Base-by-base conservation (phyloP, 2,329 filamentous ascomycete genomes). In the Monilinia fructigena region DNA sequence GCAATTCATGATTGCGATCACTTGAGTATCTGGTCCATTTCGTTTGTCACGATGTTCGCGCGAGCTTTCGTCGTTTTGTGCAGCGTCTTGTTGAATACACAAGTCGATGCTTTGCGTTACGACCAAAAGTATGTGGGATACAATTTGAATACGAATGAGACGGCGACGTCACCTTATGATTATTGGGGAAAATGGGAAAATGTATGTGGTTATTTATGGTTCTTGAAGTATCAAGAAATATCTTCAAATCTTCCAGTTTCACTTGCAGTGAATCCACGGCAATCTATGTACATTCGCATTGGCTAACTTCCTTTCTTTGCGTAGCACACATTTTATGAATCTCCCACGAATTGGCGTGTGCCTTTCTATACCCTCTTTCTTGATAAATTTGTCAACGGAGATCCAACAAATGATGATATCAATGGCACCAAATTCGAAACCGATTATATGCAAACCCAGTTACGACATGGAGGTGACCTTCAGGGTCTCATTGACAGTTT, bases 361-460 rank as follows among this genome's bases (percentile, higher is more conserved):
- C 87, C 87, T 0, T 85, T 88, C 72, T 89, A 89, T 74, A 87
- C 85, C 11, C 77, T 89, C 55, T 87, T 88, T 73, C 76, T 88
- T 14, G 86, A 89, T 74, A 79, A 85, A 67, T 89, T 84, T 71
- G 85, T 87, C 53, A 88, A 89, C 71, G 86, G 86, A 26, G 67
- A 68, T 28, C 86, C 86, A 10, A 80, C 79, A 2, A 89, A 89
- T 72, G 86, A 89, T 73, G 82, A 88, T 71, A 81, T 82, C 54
- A 89, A 89, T 73, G 82, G 80, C 12, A 88, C 86, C 0, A 69
- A 80, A 3, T 89, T 83, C 75, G 86, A 89, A 71, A 84, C 86
- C 74, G 86, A 89, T 72, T 75, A 82, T 66, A 81, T 80, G 71
- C 84, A 82, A 67, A 89, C 84, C 65, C 85, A 88, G 73, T 82